Evolutionary conservation across 192 early-diverging fungal species (phyloP), one percentile per base, ranked within the genome.

Genomic region (Backusella psychrophila): DNA sequence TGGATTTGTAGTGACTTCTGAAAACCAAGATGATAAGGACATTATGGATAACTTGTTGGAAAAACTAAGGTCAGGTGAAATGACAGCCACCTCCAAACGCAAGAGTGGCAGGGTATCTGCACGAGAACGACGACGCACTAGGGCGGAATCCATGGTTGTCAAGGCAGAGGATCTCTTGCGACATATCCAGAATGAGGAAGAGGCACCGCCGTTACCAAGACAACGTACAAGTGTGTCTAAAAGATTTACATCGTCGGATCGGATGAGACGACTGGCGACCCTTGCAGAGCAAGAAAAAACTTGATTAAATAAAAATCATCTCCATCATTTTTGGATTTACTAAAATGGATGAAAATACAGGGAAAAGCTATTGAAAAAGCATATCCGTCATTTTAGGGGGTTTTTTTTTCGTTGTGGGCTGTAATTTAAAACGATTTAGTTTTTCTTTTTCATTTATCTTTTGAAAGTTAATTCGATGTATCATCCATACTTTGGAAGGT

Each of bases 21-120:
- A 85, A 71, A 74, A 76, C 38, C 80, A 84, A 26, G 88, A 81
- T 17, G 92, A 93, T 73, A 93, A 94, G 73, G 90, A 92, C 67
- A 90, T 93, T 52, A 92, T 94, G 81, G 93, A 94, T 66, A 91
- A 92, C 75, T 73, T 94, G 69, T 81, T 94, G 36, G 91, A 94
- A 77, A 87, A 85, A 33, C 85, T 94, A 15, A 82, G 91, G 29
- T 92, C 90, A 8, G 89, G 89, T 1, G 92, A 93, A 78, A 72
- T 93, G 69, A 9, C 78, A 26, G 87, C 87, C 65, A 82, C 85
- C 0, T 75, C 75, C 23, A 77, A 80, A 21, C 73, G 76, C 38
- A 66, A 79, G 15, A 78, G 46, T 2, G 68, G 79, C 29, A 65
- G 74, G 31, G 70, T 72, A 4, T 46, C 76, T 39, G 46, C 65